Evolutionary conservation across 345 rosid species (phyloP).

Genomic region (Populus tremula): DNA sequence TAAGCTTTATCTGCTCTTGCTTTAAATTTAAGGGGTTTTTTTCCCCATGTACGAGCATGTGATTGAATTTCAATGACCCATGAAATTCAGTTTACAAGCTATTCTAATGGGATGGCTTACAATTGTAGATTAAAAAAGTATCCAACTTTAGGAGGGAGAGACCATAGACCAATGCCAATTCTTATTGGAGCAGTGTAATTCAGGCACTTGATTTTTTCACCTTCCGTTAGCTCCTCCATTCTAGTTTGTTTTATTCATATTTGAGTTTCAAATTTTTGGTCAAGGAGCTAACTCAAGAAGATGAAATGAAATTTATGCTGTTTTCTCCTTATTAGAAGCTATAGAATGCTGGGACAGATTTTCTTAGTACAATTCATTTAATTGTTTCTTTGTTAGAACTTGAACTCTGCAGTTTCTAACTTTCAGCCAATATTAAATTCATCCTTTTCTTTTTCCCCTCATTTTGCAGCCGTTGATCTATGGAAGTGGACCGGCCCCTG

Average conservation of each 20-base stretch:
- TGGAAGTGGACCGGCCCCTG: slow-evolving; percentile 65
- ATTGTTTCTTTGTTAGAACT: neutral
- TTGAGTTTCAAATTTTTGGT: neutral
- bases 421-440: slow-evolving; percentile 11
- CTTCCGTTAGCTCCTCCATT: neutral
- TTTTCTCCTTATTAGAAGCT: neutral
- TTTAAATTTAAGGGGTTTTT: too few relatives aligned
- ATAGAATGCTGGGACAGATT: neutral
- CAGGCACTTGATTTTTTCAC: neutral
- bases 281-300: neutral
- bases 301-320: neutral
- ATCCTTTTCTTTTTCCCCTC: neutral
- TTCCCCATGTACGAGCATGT: too few relatives aligned
- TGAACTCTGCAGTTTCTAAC: neutral
- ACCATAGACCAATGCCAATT: neutral
- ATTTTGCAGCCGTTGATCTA: slow-evolving; percentile 75
- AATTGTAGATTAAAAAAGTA: neutral
- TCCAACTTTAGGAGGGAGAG: neutral
- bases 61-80: too few relatives aligned
- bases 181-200: neutral
- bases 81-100: neutral
- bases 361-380: neutral
- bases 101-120: neutral
- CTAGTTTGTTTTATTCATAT: neutral
- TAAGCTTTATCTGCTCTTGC: too few relatives aligned